Conservation (phyloP, 768 basidiomycete species). For the Suillus weaverae region DNA sequence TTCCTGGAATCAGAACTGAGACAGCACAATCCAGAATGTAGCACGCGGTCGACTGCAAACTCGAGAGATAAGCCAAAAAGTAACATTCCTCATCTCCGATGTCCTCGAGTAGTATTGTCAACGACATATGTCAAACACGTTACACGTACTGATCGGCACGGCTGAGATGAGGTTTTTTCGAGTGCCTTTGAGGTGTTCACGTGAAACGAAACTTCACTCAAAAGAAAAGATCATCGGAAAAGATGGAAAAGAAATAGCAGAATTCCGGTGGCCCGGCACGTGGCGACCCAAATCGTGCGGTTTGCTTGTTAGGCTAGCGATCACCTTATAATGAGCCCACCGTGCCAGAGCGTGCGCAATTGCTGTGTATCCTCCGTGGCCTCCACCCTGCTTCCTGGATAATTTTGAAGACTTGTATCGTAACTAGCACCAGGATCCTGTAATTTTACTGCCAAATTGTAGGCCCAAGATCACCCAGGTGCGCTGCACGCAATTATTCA, state of each 20-base stretch:
- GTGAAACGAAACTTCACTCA: slow-evolving; percentile 5
- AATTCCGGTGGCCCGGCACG: slow-evolving; percentile 24
- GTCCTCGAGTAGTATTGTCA: not conserved
- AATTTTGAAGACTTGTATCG: slow-evolving; percentile 5
- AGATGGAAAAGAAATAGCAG: not conserved
- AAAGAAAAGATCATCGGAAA: not conserved
- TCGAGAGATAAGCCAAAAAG: slow-evolving; percentile 1
- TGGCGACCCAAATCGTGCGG: slow-evolving; percentile 28
- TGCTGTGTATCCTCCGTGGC: slow-evolving; percentile 4
- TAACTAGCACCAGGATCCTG: not conserved
- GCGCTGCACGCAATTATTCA: slow-evolving; percentile 1
- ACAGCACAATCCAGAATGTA: not conserved
- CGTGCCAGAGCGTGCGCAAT: slow-evolving; percentile 10
- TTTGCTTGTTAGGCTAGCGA: slow-evolving; percentile 21
- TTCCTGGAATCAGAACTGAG: not conserved
- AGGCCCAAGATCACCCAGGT: slow-evolving; percentile 9
- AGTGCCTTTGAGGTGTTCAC: slow-evolving; percentile 5
- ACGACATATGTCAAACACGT: slow-evolving; percentile 2
- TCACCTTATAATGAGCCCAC: slow-evolving; percentile 28
- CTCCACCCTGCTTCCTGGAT: slow-evolving; percentile 7
- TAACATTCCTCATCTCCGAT: slow-evolving; percentile 1
- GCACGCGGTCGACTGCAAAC: not conserved
- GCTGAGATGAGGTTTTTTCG: not conserved
- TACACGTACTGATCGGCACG: slow-evolving; percentile 5
- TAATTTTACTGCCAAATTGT: slow-evolving; percentile 3